phyloP scores from a whole-genome alignment of 495 filamentous ascomycete genomes.

The Podospora fimiseda region DNA sequence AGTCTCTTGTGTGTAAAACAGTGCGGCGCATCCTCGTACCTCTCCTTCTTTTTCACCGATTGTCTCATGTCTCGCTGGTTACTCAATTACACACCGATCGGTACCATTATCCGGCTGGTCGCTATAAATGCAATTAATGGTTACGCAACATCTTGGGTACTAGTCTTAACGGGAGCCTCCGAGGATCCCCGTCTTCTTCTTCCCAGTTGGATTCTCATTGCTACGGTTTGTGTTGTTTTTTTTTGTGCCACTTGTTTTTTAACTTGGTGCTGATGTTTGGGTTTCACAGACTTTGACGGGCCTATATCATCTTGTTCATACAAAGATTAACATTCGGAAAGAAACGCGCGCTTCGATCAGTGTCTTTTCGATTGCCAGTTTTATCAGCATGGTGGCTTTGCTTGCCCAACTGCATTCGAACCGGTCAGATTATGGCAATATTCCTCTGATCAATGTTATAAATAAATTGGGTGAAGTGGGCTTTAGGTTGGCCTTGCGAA shows the following conservation, averaged over 20 bases:
- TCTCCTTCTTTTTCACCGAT: constrained; percentile 86
- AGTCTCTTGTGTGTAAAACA: constrained; percentile 21
- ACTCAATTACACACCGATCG: constrained; percentile 78
- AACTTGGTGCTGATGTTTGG: no score
- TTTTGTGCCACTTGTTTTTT: no score
- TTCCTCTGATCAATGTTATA: constrained; percentile 54
- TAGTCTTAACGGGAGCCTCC: constrained; percentile 67
- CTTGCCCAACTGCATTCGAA: constrained; percentile 63
- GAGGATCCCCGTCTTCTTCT: constrained; percentile 73
- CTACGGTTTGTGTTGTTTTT: constrained; percentile 50
- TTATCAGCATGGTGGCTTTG: constrained; percentile 66
- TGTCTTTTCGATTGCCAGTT: constrained; percentile 69
- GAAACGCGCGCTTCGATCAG: constrained; percentile 72
- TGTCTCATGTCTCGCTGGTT: constrained; percentile 92
- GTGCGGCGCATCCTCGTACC: constrained; percentile 77
- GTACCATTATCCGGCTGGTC: constrained; percentile 75
- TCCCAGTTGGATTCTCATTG: constrained; percentile 80
- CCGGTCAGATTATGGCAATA: constrained; percentile 55
- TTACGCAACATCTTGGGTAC: constrained; percentile 73
- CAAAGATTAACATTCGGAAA: constrained; percentile 73
- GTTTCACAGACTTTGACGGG: constrained; percentile 76
- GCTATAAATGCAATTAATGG: constrained; percentile 74
- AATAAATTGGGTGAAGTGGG: constrained; percentile 37
- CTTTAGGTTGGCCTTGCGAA: constrained; percentile 14
- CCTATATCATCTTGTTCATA: constrained; percentile 74